Conservation (phyloP, 148 eudicot species). For the Rhododendron vialii region DNA sequence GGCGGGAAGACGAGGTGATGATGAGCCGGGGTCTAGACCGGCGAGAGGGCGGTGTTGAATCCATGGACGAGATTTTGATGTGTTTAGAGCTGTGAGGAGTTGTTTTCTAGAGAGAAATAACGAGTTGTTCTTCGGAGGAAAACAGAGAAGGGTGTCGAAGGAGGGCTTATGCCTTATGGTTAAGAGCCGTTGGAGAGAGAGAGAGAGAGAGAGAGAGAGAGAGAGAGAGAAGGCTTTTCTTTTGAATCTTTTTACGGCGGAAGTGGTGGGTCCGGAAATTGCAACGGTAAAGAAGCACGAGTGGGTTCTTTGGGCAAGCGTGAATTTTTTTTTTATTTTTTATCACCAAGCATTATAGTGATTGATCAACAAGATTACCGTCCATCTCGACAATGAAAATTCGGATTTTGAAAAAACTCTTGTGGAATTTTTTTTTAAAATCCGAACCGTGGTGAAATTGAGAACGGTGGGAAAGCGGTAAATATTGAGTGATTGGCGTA, state of each 20-base stretch:
- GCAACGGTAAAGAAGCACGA: slow-evolving; percentile 9
- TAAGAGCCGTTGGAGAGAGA: slow-evolving; percentile 6
- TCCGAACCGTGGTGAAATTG: no score
- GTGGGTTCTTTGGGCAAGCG: not conserved
- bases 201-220: not conserved
- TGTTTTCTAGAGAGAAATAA: not conserved
- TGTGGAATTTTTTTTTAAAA: no score
- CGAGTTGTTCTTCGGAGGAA: not conserved
- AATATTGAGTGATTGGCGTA: no score
- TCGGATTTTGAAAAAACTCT: no score
- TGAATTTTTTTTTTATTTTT: no score
- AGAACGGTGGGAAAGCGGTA: no score
- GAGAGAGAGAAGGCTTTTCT: not conserved
- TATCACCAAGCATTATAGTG: no score
- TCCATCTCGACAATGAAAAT: no score
- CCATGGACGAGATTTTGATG: slow-evolving; percentile 22
- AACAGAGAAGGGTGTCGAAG: not conserved
- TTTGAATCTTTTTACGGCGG: slow-evolving; percentile 16
- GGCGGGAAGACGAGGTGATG: slow-evolving; percentile 59
- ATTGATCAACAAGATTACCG: no score
- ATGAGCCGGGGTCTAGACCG: slow-evolving; percentile 27
- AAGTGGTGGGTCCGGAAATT: slow-evolving; percentile 1
- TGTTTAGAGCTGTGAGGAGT: not conserved
- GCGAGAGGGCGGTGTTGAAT: slow-evolving; percentile 37
- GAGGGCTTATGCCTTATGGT: not conserved